Evolutionary conservation across 495 filamentous ascomycete species (phyloP).

Genomic region (Aspergillus conjunctus): DNA sequence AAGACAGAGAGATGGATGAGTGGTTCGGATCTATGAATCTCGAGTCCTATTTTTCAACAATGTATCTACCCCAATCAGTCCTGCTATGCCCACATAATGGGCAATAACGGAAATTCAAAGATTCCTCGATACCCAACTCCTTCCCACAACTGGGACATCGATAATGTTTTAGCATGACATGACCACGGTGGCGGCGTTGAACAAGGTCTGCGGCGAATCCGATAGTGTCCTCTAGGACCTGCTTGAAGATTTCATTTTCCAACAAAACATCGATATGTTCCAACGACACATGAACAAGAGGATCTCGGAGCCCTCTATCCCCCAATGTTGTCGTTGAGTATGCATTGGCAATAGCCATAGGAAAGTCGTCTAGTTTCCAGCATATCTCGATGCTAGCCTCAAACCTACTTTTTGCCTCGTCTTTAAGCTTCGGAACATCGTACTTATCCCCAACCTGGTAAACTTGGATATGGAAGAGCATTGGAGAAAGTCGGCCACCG

Average conservation of each 20-base stretch:
- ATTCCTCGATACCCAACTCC: too few relatives aligned
- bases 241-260: constrained; percentile 19
- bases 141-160: neutral
- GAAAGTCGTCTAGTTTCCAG: constrained; percentile 34
- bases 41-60: too few relatives aligned
- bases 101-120: too few relatives aligned
- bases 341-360: constrained; percentile 32
- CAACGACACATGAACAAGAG: constrained; percentile 27
- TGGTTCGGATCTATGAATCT: too few relatives aligned
- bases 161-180: neutral
- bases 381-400: constrained; percentile 17
- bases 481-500: constrained; percentile 22
- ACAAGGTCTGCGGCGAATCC: constrained; percentile 28
- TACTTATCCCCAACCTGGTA: constrained; percentile 50
- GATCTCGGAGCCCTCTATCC: constrained; percentile 38
- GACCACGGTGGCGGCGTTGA: neutral
- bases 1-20: too few relatives aligned
- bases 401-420: constrained; percentile 40
- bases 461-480: constrained; percentile 38
- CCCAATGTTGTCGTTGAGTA: constrained; percentile 32
- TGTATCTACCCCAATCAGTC: too few relatives aligned
- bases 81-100: too few relatives aligned
- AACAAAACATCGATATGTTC: constrained; percentile 21
- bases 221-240: constrained; percentile 14
- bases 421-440: constrained; percentile 38